phyloP scores from a whole-genome alignment of 805 yeast genomes.

The Kodamaea laetipori region DNA sequence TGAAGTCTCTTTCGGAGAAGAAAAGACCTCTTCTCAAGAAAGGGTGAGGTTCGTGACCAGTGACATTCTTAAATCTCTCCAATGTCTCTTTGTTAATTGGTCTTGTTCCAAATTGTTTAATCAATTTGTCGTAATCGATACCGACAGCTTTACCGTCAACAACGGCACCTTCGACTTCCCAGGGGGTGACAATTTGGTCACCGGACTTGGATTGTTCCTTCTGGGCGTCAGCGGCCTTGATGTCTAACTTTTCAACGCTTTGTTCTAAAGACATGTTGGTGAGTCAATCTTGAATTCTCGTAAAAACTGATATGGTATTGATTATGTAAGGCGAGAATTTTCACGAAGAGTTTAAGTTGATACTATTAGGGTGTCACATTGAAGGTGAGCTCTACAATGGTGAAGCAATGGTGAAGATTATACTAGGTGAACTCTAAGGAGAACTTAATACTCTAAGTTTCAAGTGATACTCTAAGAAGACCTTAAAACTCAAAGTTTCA shows the following conservation, averaged over 20 bases:
- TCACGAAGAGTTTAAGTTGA: too few relatives aligned
- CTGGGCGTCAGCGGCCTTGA: constrained; percentile 2
- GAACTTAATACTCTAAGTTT: too few relatives aligned
- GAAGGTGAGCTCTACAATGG: too few relatives aligned
- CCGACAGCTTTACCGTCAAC: constrained; percentile 91
- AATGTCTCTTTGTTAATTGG: constrained; percentile 70
- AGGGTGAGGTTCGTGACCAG: constrained; percentile 91
- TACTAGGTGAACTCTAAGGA: too few relatives aligned
- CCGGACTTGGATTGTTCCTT: constrained; percentile 22
- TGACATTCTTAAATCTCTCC: constrained; percentile 71
- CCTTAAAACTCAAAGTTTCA: too few relatives aligned
- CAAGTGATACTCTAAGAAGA: too few relatives aligned
- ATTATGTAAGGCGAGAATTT: background rate
- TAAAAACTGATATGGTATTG: too few relatives aligned
- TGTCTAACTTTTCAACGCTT: constrained; percentile 13
- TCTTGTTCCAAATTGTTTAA: constrained; percentile 84
- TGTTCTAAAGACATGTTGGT: constrained; percentile 9
- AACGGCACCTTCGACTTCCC: constrained; percentile 99
- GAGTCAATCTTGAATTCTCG: too few relatives aligned
- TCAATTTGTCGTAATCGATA: constrained; percentile 88
- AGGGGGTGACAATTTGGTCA: constrained; percentile 67
- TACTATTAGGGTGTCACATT: too few relatives aligned
- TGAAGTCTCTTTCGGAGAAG: constrained; percentile 86
- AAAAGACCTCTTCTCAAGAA: constrained; percentile 88
- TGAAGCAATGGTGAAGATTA: too few relatives aligned